phyloP scores from a whole-genome alignment of 2,329 filamentous ascomycete genomes.

The Periglandula ipomoeae region DNA sequence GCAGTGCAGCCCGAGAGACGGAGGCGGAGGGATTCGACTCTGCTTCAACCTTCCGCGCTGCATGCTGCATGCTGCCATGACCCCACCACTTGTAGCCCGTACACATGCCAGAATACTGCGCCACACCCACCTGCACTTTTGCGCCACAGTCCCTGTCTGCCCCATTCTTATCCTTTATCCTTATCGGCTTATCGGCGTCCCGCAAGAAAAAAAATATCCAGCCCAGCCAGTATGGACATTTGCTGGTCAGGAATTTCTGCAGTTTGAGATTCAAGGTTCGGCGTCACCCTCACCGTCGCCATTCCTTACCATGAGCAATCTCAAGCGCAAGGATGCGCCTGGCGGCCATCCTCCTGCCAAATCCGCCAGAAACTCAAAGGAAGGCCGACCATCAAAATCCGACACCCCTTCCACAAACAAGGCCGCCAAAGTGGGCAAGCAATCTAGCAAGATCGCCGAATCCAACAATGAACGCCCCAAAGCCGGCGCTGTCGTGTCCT shows the following conservation, averaged over 20 bases:
- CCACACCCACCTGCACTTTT: neutral
- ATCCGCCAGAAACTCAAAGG: conserved; percentile 35
- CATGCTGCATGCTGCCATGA: too few relatives aligned
- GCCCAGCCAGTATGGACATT: neutral
- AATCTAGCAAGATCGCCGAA: conserved; percentile 23
- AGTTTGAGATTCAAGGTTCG: neutral
- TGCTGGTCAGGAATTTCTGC: conserved; percentile 13
- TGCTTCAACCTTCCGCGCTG: too few relatives aligned
- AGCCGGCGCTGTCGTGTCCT: conserved; percentile 31
- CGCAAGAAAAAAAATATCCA: conserved; percentile 10
- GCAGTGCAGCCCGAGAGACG: too few relatives aligned
- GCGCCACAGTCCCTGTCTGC: neutral
- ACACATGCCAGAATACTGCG: too few relatives aligned
- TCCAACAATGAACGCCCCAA: conserved; percentile 18
- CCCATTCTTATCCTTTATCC: neutral
- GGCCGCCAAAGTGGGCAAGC: conserved; percentile 13
- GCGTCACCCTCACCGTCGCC: neutral
- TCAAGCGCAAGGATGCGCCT: conserved; percentile 51
- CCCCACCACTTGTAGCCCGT: too few relatives aligned
- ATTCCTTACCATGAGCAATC: conserved; percentile 38
- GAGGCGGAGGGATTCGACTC: too few relatives aligned
- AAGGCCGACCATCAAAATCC: conserved; percentile 39
- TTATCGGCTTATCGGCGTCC: conserved; percentile 21
- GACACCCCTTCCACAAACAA: conserved; percentile 21
- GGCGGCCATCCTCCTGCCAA: conserved; percentile 40